Conservation (phyloP, 495 filamentous ascomycete genomes). For the Clavariopsis aquatica region DNA sequence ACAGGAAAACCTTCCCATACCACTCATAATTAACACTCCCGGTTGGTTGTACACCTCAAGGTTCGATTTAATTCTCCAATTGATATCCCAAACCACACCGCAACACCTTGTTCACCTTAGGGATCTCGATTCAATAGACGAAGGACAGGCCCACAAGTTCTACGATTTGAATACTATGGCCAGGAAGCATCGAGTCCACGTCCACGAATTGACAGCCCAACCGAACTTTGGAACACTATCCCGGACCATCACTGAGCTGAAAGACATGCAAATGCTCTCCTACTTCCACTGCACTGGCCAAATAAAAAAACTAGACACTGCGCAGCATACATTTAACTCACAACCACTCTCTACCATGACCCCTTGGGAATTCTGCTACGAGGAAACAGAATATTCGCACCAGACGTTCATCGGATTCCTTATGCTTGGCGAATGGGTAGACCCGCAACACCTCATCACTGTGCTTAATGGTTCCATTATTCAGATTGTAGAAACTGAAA, state of each 20-base stretch:
- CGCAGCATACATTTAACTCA: conserved; percentile 54
- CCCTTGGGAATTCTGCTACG: conserved; percentile 61
- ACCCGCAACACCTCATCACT: conserved; percentile 7
- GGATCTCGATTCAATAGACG: not conserved
- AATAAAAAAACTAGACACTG: not conserved
- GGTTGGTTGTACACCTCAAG: conserved; percentile 79
- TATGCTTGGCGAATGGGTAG: conserved; percentile 13
- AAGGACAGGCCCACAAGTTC: not conserved
- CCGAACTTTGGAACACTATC: conserved; percentile 32
- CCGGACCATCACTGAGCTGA: conserved; percentile 67
- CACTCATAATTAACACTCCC: conserved; percentile 78
- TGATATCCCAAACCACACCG: conserved; percentile 63
- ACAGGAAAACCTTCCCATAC: conserved; percentile 46
- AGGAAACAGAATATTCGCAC: conserved; percentile 39
- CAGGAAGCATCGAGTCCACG: not conserved
- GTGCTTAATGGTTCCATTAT: conserved; percentile 25
- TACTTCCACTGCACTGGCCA: conserved; percentile 58
- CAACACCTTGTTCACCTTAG: conserved; percentile 65
- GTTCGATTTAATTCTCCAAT: conserved; percentile 65
- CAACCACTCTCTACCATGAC: conserved; percentile 51
- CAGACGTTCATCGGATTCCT: conserved; percentile 29
- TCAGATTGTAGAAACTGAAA: conserved; percentile 21
- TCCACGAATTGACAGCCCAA: conserved; percentile 14
- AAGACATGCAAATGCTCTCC: conserved; percentile 78
- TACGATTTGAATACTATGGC: conserved; percentile 3